These are phyloP conservation scores for Candida hungchunana DNA, from an alignment of 805 yeast genomes.

Conservation along the genomic window DNA sequence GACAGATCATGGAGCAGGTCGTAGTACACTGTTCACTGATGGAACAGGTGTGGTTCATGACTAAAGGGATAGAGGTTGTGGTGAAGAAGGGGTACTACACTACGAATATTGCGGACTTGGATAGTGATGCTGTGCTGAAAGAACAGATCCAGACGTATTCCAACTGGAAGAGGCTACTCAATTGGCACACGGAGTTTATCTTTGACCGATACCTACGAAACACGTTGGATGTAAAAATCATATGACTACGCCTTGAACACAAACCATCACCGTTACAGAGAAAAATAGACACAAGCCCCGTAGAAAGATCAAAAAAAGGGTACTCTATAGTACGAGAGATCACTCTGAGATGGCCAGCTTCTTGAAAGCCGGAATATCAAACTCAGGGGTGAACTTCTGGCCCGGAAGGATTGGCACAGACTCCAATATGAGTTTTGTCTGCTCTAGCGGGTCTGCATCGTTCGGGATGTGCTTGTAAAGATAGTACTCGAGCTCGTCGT, in stretches of 20 bases:
- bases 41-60: constrained; percentile 17
- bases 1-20: constrained; percentile 18
- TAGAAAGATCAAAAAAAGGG: background rate
- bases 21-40: constrained; percentile 19
- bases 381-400: constrained; percentile 59
- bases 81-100: constrained; percentile 14
- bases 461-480: constrained; percentile 60
- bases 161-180: constrained; percentile 20
- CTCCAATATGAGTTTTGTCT: constrained; percentile 53
- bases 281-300: background rate
- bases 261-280: too few species aligned
- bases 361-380: constrained; percentile 63
- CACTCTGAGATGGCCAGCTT: constrained; percentile 32
- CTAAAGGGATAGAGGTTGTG: constrained; percentile 11
- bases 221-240: constrained; percentile 3
- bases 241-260: too few species aligned
- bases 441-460: constrained; percentile 46
- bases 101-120: constrained; percentile 10
- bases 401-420: constrained; percentile 84
- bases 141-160: constrained; percentile 15
- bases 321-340: background rate
- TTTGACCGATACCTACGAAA: constrained; percentile 15
- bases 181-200: constrained; percentile 22
- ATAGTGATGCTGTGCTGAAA: constrained; percentile 10
- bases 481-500: constrained; percentile 53